Base-by-base conservation (phyloP, 1,284 basidiomycete genomes). In the Ceratobasidium sp. region DNA sequence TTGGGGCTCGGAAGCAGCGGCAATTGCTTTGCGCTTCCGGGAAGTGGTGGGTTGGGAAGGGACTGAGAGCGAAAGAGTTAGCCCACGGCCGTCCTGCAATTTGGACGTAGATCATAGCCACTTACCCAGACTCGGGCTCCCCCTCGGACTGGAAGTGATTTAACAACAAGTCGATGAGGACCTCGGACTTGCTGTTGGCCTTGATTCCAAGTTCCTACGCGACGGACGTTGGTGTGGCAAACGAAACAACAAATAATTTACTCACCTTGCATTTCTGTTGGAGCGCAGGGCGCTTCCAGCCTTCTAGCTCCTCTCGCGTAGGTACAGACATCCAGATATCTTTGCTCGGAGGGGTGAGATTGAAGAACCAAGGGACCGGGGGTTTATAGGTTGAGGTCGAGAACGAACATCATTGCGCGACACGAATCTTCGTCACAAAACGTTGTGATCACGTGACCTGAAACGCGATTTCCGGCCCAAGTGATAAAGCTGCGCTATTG, bases 271-370 rank as follows among this genome's bases (percentile, higher is more conserved):
- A 65, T 27, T 42, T 65, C 17, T 52, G 47, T 34, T 65, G 60
- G 8, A 65, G 27, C 31, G 60, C 60, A 20, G 60, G 34, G n/a
- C 60, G 60, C 49, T 65, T 65, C 60, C 22, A 65, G 49, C 60
- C 31, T 29, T 65, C 60, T 4, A 65, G 35, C 25, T 65, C 34
- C 17, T 34, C 25, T 10, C 60, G 47, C 4, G 60, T 65, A 42
- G 60, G 60, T 17, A 17, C 43, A 34, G 58, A 29, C 58, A 62
- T 62, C 20, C 20, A 40, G 54, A 25, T 35, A 27, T 32, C 10
- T 58, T 38, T 22, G 43, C 17, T 15, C 45, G 35, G n/a, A 27
- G 49, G 56, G 13, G 25, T 3, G 22, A 20, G 22, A 31, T 45
- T 7, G 25, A 29, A n/a, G 43, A 3, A 17, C 17, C 15, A 45